phyloP scores from a whole-genome alignment of 2,329 filamentous ascomycete species.

The Periconia digitata region DNA sequence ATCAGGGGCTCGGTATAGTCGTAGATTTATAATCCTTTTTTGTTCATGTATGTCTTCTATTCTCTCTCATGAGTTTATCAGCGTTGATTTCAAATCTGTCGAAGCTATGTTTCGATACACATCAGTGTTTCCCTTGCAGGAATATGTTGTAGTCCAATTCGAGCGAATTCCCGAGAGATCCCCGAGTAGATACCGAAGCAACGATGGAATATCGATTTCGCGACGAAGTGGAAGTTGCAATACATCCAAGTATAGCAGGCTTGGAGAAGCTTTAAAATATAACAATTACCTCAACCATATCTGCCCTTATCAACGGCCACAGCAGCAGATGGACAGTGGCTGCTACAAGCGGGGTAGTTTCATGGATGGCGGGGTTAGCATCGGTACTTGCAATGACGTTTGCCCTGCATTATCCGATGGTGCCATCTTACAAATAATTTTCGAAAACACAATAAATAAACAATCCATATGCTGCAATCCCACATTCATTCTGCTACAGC shows the following conservation, averaged over 20 bases:
- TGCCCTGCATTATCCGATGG: constrained; percentile 4
- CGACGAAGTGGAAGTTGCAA: not conserved
- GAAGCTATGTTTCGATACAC: not conserved
- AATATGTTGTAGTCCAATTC: not conserved
- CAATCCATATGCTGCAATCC: too few species aligned
- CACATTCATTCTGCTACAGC: too few species aligned
- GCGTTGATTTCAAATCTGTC: not conserved
- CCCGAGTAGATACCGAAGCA: not conserved
- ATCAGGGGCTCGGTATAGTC: too few species aligned
- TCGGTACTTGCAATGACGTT: constrained; percentile 9
- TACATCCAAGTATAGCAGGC: not conserved
- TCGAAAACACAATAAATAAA: too few species aligned
- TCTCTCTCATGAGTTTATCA: not conserved
- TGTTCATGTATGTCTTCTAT: too few species aligned
- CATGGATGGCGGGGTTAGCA: constrained; percentile 16
- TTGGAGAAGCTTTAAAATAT: not conserved
- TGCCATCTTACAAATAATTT: too few species aligned
- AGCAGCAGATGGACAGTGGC: not conserved
- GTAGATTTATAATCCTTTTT: too few species aligned
- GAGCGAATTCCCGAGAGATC: not conserved
- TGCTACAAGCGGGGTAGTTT: constrained; percentile 22
- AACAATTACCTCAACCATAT: not conserved
- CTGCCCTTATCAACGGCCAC: too few species aligned
- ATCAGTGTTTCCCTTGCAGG: too few species aligned
- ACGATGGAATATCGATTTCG: not conserved